Evolutionary conservation across 805 yeast species (phyloP).

Genomic region (Candida quercuum): DNA sequence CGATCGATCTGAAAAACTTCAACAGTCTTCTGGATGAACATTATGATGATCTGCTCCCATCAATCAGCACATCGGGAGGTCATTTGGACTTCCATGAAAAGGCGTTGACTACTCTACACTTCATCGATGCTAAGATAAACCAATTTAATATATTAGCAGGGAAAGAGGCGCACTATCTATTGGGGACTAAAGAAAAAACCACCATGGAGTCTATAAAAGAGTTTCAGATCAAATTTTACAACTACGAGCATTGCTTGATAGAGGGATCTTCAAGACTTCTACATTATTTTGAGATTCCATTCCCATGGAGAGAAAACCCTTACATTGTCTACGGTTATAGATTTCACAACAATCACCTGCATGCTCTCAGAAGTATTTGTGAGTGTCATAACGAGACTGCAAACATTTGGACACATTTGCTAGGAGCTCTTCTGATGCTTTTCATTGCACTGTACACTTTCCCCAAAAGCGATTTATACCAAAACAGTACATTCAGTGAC

Average conservation of each 20-base stretch:
- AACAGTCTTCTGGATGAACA: conserved; percentile 22
- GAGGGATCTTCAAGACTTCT: conserved; percentile 44
- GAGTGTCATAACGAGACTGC: conserved; percentile 78
- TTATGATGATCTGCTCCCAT: conserved; percentile 19
- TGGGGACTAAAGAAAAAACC: conserved; percentile 9
- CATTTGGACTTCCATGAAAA: conserved; percentile 25
- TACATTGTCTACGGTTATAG: conserved; percentile 82
- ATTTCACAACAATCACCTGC: conserved; percentile 58
- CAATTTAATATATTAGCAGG: conserved; percentile 31
- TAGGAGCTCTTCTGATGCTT: conserved; percentile 57
- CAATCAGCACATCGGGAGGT: conserved; percentile 18
- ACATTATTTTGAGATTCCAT: conserved; percentile 83
- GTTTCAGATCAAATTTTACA: conserved; percentile 34
- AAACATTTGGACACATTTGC: conserved; percentile 89
- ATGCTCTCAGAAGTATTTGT: conserved; percentile 57
- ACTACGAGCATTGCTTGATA: conserved; percentile 40
- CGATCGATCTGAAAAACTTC: conserved; percentile 19
- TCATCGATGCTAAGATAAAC: conserved; percentile 36
- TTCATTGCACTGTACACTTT: conserved; percentile 55
- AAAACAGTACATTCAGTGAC: conserved; percentile 33
- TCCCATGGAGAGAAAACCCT: conserved; percentile 90
- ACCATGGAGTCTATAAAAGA: conserved; percentile 17
- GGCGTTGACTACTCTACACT: conserved; percentile 30
- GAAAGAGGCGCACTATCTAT: conserved; percentile 15
- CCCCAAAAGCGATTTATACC: conserved; percentile 54